These are phyloP conservation scores for Solanum peruvianum DNA, from an alignment of 257 asterid species.

Conservation along the genomic window DNA sequence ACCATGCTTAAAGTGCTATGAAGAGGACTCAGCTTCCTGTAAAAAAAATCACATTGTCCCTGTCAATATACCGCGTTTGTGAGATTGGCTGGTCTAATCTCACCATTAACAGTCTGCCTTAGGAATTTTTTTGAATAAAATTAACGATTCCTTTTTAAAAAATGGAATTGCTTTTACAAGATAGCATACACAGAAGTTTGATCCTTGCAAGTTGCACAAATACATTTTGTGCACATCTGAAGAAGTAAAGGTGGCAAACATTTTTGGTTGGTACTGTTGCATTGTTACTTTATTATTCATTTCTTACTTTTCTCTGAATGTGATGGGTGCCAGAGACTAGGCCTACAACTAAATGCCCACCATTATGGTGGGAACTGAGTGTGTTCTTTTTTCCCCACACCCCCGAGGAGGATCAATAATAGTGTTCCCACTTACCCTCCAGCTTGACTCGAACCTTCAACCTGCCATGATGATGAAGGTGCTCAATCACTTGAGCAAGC, in stretches of 20 bases:
- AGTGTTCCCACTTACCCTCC: not conserved
- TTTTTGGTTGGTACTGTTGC: not conserved
- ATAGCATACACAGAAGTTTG: not conserved
- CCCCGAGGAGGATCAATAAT: not conserved
- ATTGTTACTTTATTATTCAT: not conserved
- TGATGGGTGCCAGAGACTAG: not conserved
- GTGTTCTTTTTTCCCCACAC: not conserved
- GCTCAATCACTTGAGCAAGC: not conserved
- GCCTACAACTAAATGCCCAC: not conserved
- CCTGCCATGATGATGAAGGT: not conserved
- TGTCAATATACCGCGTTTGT: not conserved
- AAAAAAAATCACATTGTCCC: not conserved
- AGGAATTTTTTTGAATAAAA: too few species aligned
- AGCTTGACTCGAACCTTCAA: not conserved
- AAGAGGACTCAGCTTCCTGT: not conserved
- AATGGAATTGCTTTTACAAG: not conserved
- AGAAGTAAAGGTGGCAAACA: not conserved
- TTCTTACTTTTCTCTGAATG: not conserved
- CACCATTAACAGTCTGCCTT: not conserved
- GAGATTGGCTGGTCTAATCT: not conserved
- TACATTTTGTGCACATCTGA: not conserved
- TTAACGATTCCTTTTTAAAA: not conserved
- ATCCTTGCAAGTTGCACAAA: not conserved
- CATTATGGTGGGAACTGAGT: not conserved
- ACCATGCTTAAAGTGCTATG: conserved; percentile 55